Evolutionary conservation across 306 rosid genomes (phyloP).

Genomic region (Myrica gale): DNA sequence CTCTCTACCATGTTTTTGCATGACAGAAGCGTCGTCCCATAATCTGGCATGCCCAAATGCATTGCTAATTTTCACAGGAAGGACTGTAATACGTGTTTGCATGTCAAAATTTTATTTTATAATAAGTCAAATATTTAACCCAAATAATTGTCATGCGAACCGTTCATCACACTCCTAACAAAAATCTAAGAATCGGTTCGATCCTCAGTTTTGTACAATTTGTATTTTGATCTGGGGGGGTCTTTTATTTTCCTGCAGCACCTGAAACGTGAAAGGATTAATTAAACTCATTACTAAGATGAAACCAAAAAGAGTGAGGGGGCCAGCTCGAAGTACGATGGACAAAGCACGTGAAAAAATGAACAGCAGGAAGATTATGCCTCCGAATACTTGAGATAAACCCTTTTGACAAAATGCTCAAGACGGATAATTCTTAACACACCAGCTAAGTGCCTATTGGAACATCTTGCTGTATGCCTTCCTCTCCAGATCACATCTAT

Average conservation of each 20-base stretch:
- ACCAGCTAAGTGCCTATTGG: conserved; percentile 45
- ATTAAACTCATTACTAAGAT: not conserved
- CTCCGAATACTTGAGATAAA: too few species aligned
- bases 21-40: not conserved
- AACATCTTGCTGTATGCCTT: conserved; percentile 85
- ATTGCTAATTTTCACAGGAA: too few species aligned
- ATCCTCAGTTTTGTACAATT: conserved; percentile 25
- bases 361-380: not conserved
- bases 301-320: not conserved
- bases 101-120: too few species aligned
- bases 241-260: not conserved
- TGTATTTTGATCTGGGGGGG: not conserved
- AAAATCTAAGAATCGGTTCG: conserved; percentile 15
- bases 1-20: not conserved
- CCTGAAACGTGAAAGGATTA: conserved; percentile 22
- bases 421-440: not conserved
- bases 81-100: too few species aligned
- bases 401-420: too few species aligned
- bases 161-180: not conserved
- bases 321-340: not conserved
- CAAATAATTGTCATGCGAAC: too few species aligned
- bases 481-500: conserved; percentile 69
- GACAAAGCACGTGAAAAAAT: not conserved
- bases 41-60: too few species aligned
- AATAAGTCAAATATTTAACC: too few species aligned